These are phyloP conservation scores for Scenedesmus sp. DNA, from an alignment of 163 green algal genomes.

Conservation along the genomic window DNA sequence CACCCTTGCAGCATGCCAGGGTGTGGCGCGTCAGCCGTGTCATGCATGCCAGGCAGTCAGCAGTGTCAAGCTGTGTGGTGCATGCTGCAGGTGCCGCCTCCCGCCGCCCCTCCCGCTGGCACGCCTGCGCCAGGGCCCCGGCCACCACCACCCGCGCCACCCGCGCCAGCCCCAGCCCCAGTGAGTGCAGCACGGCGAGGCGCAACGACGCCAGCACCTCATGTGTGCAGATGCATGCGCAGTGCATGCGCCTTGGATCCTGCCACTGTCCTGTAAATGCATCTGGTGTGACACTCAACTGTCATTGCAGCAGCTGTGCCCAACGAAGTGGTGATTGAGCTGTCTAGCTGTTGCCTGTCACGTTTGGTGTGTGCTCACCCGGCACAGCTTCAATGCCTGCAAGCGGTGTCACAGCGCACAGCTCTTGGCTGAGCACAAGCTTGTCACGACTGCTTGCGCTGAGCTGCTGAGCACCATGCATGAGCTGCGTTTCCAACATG, in stretches of 20 bases:
- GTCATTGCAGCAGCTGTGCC: no score
- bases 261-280: no score
- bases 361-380: no score
- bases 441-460: background rate
- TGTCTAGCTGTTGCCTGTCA: no score
- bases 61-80: background rate
- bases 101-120: background rate
- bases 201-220: background rate
- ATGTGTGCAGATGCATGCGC: background rate
- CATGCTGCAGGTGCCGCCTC: background rate
- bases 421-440: no score
- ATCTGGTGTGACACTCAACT: no score
- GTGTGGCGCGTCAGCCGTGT: background rate
- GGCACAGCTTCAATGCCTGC: no score
- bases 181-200: background rate
- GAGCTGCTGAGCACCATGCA: background rate
- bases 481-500: background rate
- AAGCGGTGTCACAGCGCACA: no score
- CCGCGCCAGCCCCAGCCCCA: background rate
- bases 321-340: no score
- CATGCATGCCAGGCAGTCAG: no score
- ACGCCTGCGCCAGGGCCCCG: background rate
- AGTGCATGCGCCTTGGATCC: no score
- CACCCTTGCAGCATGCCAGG: background rate
- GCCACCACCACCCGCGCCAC: background rate